Base-by-base conservation (phyloP, 2,329 filamentous ascomycete genomes). In the Chrysoporthe cubensis region DNA sequence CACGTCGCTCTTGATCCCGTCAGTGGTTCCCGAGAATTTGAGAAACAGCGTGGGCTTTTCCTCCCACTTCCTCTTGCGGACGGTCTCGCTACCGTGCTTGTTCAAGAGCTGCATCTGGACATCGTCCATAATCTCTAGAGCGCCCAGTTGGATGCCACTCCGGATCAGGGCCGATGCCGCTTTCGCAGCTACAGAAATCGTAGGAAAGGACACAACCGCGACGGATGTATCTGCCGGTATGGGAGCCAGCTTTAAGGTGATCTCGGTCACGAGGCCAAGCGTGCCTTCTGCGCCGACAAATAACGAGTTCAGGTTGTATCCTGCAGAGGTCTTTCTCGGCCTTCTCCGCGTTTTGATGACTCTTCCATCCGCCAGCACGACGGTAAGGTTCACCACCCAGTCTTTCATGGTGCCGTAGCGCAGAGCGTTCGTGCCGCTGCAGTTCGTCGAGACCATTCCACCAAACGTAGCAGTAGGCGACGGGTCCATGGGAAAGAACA, bases 401-500 rank as follows among this genome's bases (percentile, higher is more conserved):
- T 93, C 90, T 72, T 90, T 91, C 90, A 92, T 92, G 0, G 90
- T 91, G 0, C 90, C 90, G 73, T 92, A 92, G 63, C 89, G 81
- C 66, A 86, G 82, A 1, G 86, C 85, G 71, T 88, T 87, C 0
- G 86, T 88, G 0, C 85, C 85, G 42, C 68, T 88, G 78, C 90
- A 92, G 64, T 90, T 90, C 0, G 90, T 91, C 0, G 88, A 87
- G 4, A 92, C 79, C 86, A 88, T 88, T 5, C 86, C 86, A 1
- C 86, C 86, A 26, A 88, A 80, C 70, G 81, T 80, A 0, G 85
- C 86, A 0, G 82, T 84, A 48, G 90, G 90, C 2, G 88, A 87
- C 0, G 90, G 90, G 71, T 93, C 90, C 2, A 91, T 84, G 0
- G 90, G 90, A 64, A 92, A 86, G 76, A 92, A 92, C 0, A 92